Conservation (phyloP, 2,329 filamentous ascomycete genomes). For the Colletotrichum sp. region DNA sequence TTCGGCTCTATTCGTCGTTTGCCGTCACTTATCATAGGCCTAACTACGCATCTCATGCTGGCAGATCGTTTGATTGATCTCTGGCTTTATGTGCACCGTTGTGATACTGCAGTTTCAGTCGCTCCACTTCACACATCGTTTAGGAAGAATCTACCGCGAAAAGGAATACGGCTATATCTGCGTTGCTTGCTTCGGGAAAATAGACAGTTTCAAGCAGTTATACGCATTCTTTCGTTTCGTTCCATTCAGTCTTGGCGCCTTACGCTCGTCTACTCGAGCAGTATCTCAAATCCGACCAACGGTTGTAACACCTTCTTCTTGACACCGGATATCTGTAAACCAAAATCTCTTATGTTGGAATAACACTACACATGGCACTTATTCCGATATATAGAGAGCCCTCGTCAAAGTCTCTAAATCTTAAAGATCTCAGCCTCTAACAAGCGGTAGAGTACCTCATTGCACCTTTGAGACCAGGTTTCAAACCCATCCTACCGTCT, state of each 20-base stretch:
- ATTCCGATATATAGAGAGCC: rapidly evolving
- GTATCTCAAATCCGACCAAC: not conserved
- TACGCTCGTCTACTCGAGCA: not conserved
- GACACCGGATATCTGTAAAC: not conserved
- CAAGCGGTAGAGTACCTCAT: rapidly evolving
- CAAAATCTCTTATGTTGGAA: rapidly evolving
- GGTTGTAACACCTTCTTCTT: not conserved
- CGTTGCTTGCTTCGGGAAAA: not conserved
- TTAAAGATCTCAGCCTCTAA: rapidly evolving
- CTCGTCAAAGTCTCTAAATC: not conserved
- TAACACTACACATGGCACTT: rapidly evolving
- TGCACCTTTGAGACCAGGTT: not conserved
- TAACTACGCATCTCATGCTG: not conserved
- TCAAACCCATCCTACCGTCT: not conserved
- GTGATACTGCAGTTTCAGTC: rapidly evolving
- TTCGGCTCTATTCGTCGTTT: not conserved
- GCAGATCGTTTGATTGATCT: not conserved
- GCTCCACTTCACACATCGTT: not conserved
- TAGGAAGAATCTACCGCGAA: too few relatives aligned
- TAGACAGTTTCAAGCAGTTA: rapidly evolving
- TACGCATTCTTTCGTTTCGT: not conserved
- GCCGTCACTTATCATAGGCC: not conserved
- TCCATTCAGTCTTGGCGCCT: not conserved
- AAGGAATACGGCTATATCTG: too few relatives aligned
- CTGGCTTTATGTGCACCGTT: rapidly evolving